Conservation (phyloP, 2,329 filamentous ascomycete genomes). For the Chaetomiaceae sp. region DNA sequence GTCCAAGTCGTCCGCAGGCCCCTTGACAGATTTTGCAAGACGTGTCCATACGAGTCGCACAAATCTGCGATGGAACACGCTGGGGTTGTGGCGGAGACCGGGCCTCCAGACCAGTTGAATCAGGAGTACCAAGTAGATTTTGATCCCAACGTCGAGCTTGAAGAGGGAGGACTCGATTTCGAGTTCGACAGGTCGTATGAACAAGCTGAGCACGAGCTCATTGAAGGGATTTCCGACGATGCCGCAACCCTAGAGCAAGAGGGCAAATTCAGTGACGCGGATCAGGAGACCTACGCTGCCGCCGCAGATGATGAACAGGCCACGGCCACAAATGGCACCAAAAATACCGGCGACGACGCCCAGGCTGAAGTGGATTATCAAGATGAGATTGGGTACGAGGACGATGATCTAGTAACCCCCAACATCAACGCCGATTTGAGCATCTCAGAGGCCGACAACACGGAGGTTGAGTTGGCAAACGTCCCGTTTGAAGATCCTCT, state of each 20-base stretch:
- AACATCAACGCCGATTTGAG: background rate
- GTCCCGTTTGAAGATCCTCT: background rate
- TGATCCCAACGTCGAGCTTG: slow-evolving; percentile 7
- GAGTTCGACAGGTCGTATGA: slow-evolving; percentile 28
- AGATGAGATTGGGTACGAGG: slow-evolving; percentile 39
- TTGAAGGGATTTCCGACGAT: background rate
- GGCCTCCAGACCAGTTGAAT: slow-evolving; percentile 14
- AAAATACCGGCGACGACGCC: slow-evolving; percentile 15
- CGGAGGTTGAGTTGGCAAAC: background rate
- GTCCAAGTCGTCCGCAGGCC: background rate
- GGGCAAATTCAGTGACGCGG: slow-evolving; percentile 10
- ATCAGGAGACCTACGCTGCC: slow-evolving; percentile 9
- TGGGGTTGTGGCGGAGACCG: slow-evolving; percentile 11
- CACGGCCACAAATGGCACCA: slow-evolving; percentile 7
- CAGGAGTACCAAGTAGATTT: slow-evolving; percentile 21
- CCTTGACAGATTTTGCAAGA: background rate
- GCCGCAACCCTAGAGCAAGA: background rate
- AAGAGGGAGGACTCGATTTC: slow-evolving; percentile 32
- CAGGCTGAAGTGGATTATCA: slow-evolving; percentile 16
- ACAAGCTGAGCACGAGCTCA: background rate
- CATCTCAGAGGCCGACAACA: background rate
- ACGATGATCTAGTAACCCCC: slow-evolving; percentile 17
- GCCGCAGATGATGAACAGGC: background rate
- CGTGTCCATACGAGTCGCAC: background rate
- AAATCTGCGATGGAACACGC: slow-evolving; percentile 22